Conservation (phyloP, 176 grass and related monocot species). For the Eleusine coracana region DNA sequence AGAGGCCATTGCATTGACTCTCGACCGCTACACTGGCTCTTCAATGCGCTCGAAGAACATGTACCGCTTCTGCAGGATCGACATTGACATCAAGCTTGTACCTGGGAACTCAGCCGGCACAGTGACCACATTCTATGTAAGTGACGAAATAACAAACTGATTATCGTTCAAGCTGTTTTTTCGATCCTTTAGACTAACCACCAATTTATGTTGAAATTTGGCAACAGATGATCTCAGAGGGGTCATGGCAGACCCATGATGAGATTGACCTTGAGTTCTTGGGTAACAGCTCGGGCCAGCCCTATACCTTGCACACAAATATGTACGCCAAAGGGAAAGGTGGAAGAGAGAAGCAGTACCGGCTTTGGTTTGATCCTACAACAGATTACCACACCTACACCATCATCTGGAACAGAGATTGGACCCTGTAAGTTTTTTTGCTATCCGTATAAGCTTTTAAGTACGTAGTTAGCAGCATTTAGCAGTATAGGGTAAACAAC, state of each 20-base stretch:
- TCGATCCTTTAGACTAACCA: conserved; percentile 43
- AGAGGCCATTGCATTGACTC: conserved; percentile 43
- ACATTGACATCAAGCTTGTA: conserved; percentile 66
- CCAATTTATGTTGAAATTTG: conserved; percentile 16
- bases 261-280: conserved; percentile 82
- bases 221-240: conserved; percentile 50
- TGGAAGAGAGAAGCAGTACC: conserved; percentile 63
- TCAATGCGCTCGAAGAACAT: conserved; percentile 54
- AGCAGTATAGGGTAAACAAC: background rate
- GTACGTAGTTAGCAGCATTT: background rate
- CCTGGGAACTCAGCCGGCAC: conserved; percentile 70
- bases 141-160: conserved; percentile 6
- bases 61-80: conserved; percentile 61
- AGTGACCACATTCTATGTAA: conserved; percentile 74
- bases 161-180: background rate
- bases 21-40: conserved; percentile 37
- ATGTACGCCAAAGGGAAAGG: conserved; percentile 66
- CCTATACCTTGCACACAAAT: conserved; percentile 81
- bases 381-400: conserved; percentile 75
- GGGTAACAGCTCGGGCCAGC: conserved; percentile 60
- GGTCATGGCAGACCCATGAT: conserved; percentile 46
- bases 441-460: background rate
- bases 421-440: conserved; percentile 55
- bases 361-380: conserved; percentile 76
- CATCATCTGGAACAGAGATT: conserved; percentile 58